Evolutionary conservation across 202 grass and related monocot species (phyloP).

Genomic region (Bolboschoenoplectus hybrid): DNA sequence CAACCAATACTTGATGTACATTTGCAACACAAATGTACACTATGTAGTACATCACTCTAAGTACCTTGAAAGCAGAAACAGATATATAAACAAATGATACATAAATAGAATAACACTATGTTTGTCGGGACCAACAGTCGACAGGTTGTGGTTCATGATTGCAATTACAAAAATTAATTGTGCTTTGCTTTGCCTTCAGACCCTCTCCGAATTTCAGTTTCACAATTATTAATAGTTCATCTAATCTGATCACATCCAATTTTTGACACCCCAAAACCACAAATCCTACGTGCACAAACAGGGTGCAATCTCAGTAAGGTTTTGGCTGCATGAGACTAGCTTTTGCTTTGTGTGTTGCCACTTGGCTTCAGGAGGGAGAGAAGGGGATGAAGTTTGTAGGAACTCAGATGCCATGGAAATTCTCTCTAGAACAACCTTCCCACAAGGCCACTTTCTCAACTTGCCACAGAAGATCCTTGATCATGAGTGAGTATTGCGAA

Average conservation of each 20-base stretch:
- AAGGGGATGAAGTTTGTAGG: conserved; percentile 76
- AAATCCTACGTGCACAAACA: conserved; percentile 19
- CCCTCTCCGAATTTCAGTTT: neutral
- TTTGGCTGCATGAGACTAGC: conserved; percentile 76
- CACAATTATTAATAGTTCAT: neutral
- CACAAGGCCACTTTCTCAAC: conserved; percentile 47
- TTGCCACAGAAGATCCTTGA: conserved; percentile 70
- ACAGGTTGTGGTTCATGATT: conserved; percentile 2
- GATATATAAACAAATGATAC: conserved; percentile 11
- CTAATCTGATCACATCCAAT: neutral
- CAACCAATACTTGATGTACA: neutral
- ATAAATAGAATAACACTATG: conserved; percentile 28
- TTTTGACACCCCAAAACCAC: neutral
- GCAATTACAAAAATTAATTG: neutral
- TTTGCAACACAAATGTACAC: neutral
- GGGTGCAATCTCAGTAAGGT: conserved; percentile 73
- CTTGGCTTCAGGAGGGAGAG: conserved; percentile 75
- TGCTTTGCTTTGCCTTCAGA: neutral
- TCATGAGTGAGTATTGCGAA: conserved; percentile 65
- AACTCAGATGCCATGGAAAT: conserved; percentile 81
- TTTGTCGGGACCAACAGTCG: neutral
- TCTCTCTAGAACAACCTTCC: conserved; percentile 70
- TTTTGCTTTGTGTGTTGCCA: conserved; percentile 96
- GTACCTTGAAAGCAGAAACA: neutral
- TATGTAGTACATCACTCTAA: neutral